Evolutionary conservation across 2,329 filamentous ascomycete species (phyloP).

Genomic region (Fusarium nelsonii): DNA sequence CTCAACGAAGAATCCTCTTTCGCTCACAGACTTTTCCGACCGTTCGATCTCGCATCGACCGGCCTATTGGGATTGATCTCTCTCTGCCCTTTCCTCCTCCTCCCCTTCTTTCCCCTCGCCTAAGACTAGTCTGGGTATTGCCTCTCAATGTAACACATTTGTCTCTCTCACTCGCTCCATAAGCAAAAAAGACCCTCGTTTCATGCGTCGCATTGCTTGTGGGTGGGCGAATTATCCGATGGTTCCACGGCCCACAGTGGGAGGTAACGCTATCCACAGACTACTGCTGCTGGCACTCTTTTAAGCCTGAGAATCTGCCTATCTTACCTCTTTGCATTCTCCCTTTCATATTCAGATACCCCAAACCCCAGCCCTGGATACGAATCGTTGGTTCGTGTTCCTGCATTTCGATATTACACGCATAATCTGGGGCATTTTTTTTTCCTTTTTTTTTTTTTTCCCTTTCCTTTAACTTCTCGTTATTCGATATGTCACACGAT

Average conservation of each 20-base stretch:
- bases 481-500: conserved; percentile 38
- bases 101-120: conserved; percentile 8
- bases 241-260: conserved; percentile 7
- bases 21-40: conserved; percentile 2
- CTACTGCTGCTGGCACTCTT: not conserved
- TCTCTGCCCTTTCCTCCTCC: not conserved
- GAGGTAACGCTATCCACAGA: not conserved
- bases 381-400: conserved; percentile 8
- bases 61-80: conserved; percentile 7
- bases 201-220: conserved; percentile 9
- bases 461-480: no score
- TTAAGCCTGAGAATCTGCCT: conserved; percentile 21
- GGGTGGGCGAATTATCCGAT: conserved; percentile 4
- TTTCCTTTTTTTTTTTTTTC: not conserved
- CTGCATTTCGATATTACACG: conserved; percentile 6
- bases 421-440: not conserved
- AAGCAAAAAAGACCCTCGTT: not conserved
- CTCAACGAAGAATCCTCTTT: not conserved
- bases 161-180: not conserved
- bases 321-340: not conserved
- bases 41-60: conserved; percentile 18
- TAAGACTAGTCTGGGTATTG: not conserved
- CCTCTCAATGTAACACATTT: not conserved
- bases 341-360: not conserved
- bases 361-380: not conserved